Conservation (phyloP, 768 basidiomycete species). For the Galerina marginata region DNA sequence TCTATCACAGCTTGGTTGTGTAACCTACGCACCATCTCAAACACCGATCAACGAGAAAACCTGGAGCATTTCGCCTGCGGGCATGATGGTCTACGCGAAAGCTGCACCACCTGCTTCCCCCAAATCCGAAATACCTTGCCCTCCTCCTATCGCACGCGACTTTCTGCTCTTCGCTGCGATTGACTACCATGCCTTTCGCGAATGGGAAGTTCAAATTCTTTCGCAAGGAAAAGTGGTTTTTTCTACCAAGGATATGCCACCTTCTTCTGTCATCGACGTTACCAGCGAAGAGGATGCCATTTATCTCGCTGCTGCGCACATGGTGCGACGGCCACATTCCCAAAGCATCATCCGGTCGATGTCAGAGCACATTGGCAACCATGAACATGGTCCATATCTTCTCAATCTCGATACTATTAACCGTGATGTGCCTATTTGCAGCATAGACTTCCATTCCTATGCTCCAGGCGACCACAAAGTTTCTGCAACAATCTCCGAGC, state of each 20-base stretch:
- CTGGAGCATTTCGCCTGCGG: conserved; percentile 20
- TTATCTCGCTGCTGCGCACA: conserved; percentile 26
- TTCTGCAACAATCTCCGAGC: conserved; percentile 26
- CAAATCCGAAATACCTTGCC: conserved; percentile 5
- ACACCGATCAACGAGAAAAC: conserved; percentile 6
- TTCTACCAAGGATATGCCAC: conserved; percentile 21
- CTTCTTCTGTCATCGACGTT: conserved; percentile 21
- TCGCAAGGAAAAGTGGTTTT: conserved; percentile 18
- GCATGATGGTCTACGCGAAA: conserved; percentile 10
- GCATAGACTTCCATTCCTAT: conserved; percentile 36
- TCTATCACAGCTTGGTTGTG: conserved; percentile 6
- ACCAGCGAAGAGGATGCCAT: conserved; percentile 24
- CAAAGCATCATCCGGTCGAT: conserved; percentile 23
- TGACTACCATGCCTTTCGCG: conserved; percentile 28
- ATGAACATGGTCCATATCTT: conserved; percentile 13
- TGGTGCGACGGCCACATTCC: conserved; percentile 30
- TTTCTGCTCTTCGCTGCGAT: conserved; percentile 29
- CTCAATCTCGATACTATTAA: conserved; percentile 23
- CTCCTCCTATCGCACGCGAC: conserved; percentile 24
- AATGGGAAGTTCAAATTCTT: conserved; percentile 26
- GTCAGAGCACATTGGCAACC: conserved; percentile 8
- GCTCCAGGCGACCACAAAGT: conserved; percentile 26
- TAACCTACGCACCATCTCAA: conserved; percentile 4
- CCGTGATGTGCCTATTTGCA: conserved; percentile 24
- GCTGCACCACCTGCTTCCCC: not conserved